Base-by-base conservation (phyloP, 352 stramenopile genomes). In the Pythium sukuiense region DNA sequence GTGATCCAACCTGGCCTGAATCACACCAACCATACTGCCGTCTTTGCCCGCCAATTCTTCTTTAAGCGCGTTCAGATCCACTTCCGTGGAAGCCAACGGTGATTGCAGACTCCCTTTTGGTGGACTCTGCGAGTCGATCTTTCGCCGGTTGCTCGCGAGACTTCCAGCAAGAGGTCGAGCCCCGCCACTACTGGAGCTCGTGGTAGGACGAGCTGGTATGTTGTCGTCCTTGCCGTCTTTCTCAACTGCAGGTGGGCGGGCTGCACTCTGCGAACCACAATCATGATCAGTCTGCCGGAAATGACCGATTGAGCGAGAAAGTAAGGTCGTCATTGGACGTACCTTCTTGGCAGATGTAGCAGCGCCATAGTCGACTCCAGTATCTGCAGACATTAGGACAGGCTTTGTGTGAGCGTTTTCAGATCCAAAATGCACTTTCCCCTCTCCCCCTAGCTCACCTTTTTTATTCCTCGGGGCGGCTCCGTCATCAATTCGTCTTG, bases 81-180 rank as follows among this genome's bases (percentile, higher is more conserved):
- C 26, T 14, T 71, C 61, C 5, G 26, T 69, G 6, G 71, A 61
- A 12, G 72, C 71, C 18, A 90, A 67, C 1, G 81, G 77, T 2
- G 76, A 88, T 16, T 86, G 80, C 24, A 84, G 70, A 16, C 57
- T 59, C 20, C 57, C 50, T 30, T 61, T 57, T 11, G 61, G 39
- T 37, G 59, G 29, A 27, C 83, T 78, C 30, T 70, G 62, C 6
- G 59, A 66, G 2, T 62, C 29, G 33, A 69, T 70, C 27, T 80
- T 77, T 49, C 86, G 87, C 3, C 83, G 79, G 69, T 92, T 92
- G 30, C 79, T 92, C 0, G 79, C 74, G 18, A 91, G 41, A 52
- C 68, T 89, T 6, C 83, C 80, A 5, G 67, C 30, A 26, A 73
- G 50, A 9, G 67, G 67, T 24, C 56, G 54, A 20, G 0, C 43